phyloP scores from a whole-genome alignment of 1,139 yeast genomes.

The Candida labiduridarum region DNA sequence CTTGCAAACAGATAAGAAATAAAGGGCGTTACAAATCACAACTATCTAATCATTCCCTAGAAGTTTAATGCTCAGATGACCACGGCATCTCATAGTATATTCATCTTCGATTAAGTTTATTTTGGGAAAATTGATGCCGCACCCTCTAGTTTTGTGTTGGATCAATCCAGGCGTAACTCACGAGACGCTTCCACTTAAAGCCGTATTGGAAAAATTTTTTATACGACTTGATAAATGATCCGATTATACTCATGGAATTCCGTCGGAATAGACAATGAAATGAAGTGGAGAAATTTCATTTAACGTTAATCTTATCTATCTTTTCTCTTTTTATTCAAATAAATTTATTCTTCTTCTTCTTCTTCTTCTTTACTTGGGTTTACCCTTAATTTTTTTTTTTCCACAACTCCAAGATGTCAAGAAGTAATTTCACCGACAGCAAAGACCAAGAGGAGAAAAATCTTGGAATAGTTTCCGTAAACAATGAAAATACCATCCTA shows the following conservation, averaged over 20 bases:
- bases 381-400: neutral
- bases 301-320: neutral
- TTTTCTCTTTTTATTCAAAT: neutral
- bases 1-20: no score
- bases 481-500: neutral
- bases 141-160: neutral
- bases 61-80: no score
- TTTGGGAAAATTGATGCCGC: neutral
- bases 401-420: neutral
- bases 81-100: neutral
- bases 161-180: neutral
- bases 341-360: neutral
- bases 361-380: neutral
- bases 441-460: constrained; percentile 4
- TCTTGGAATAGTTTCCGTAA: neutral
- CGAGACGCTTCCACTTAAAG: neutral
- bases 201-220: neutral
- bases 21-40: no score
- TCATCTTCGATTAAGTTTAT: neutral
- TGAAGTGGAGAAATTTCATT: neutral
- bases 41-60: no score
- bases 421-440: neutral
- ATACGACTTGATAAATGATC: neutral
- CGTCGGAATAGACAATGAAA: no score
- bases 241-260: neutral